Evolutionary conservation across 1,139 yeast genomes (phyloP), one percentile per base, ranked within the genome.

Genomic region (Debaryomyces robertsiae): DNA sequence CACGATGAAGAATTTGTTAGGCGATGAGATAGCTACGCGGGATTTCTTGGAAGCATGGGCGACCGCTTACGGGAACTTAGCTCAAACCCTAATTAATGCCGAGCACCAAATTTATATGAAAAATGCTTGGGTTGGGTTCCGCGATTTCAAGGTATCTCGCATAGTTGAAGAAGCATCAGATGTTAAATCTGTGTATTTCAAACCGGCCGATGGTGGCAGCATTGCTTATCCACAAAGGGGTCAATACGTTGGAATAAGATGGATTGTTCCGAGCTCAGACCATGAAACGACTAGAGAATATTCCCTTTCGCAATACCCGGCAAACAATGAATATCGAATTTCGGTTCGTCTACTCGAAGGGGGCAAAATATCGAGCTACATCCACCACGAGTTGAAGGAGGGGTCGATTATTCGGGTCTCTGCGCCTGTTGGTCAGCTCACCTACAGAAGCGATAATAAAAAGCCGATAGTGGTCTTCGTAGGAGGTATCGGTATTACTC

Each of bases 401-500:
- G 86, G 85, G 23, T 81, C 77, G 43, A 49, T 46, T 3, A 46
- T 83, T 6, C 67, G 67, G 38, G 69, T 82, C 27, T 69, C 81
- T 39, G 78, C 87, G 10, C 90, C 90, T 31, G 67, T 70, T 18
- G 90, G 89, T 30, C 74, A 72, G 40, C 75, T 81, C 49, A 62
- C 55, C 2, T 68, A 73, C 53, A 52, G 63, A 35, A 63, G 64
- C 15, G 43, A 51, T 6, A 36, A 44, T n/a, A 42, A 46, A 3
- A 52, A 53, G 27, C 47, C 54, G 15, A 65, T 78, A 3, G 53
- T 64, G 7, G 58, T 81, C 31, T 59, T 80, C 40, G 73, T 79
- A 22, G 85, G 82, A 39, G 90, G 89, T 40, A 81, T 82, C 48
- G 90, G 89, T 47, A 76, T 81, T 43, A 83, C 89, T 2, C 89